phyloP scores from a whole-genome alignment of 208 protist genomes.

The Willaertia magna region DNA sequence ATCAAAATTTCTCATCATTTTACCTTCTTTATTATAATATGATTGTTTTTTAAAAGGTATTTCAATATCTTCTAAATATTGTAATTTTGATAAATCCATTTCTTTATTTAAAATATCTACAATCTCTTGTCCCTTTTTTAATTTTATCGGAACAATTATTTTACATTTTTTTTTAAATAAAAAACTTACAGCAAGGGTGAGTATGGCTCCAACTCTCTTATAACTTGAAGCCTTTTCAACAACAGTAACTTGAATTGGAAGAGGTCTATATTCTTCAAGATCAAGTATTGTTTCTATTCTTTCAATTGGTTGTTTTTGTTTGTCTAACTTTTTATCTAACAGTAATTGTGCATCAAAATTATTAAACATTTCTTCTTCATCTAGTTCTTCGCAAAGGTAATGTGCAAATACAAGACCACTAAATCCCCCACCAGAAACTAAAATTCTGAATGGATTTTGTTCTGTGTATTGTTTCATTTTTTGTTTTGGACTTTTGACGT shows the following conservation, averaged over 20 bases:
- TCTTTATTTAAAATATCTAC: not conserved
- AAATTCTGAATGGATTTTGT: not conserved
- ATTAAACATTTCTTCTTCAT: too few relatives aligned
- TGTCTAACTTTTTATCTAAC: not conserved
- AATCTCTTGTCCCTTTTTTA: not conserved
- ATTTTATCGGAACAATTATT: too few relatives aligned
- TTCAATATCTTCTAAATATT: not conserved
- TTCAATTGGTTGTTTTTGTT: not conserved
- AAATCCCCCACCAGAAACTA: not conserved
- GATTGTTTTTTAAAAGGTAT: not conserved
- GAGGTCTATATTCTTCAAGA: too few relatives aligned
- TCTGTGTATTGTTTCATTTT: too few relatives aligned
- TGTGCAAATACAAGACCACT: not conserved
- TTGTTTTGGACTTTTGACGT: too few relatives aligned
- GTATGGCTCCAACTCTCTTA: not conserved
- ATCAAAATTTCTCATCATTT: not conserved
- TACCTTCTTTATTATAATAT: not conserved
- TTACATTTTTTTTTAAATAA: too few relatives aligned
- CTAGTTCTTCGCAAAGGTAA: too few relatives aligned
- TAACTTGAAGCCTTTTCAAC: not conserved
- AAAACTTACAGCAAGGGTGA: too few relatives aligned
- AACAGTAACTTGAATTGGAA: not conserved
- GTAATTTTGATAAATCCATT: not conserved
- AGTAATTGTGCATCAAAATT: too few relatives aligned
- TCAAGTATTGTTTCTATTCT: not conserved